Evolutionary conservation across 257 asterid species (phyloP).

Genomic region (Asclepias syriaca): DNA sequence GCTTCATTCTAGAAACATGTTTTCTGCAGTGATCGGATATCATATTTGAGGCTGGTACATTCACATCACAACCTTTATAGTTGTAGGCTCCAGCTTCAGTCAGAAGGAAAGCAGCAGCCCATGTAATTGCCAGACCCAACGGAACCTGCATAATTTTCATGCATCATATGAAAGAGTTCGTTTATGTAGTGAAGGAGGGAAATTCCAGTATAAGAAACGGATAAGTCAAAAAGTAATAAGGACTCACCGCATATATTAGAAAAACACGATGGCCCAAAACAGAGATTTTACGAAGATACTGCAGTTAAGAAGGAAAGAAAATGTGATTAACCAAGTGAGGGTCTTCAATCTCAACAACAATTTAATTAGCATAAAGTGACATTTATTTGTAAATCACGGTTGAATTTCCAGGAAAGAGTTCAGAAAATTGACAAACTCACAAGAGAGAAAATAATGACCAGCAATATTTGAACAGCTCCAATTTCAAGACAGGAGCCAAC

Average conservation of each 20-base stretch:
- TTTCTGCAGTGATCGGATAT: constrained; percentile 82
- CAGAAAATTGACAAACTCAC: constrained; percentile 43
- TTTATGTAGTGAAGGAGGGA: neutral
- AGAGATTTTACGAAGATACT: constrained; percentile 95
- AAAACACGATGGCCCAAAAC: constrained; percentile 91
- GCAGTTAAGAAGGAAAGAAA: constrained; percentile 31
- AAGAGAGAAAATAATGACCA: constrained; percentile 78
- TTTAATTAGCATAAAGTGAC: constrained; percentile 1
- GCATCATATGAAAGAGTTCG: neutral
- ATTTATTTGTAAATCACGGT: neutral
- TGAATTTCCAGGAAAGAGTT: neutral
- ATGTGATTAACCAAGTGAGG: neutral
- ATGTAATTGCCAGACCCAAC: constrained; percentile 72
- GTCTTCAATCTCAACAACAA: neutral
- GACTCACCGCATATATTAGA: constrained; percentile 76
- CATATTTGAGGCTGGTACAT: constrained; percentile 70
- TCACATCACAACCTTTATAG: constrained; percentile 85
- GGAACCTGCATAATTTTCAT: constrained; percentile 54
- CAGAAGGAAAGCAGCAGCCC: constrained; percentile 77
- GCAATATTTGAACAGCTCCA: constrained; percentile 76
- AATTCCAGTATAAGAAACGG: neutral
- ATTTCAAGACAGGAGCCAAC: constrained; percentile 93
- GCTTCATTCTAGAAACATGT: constrained; percentile 71
- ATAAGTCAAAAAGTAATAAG: neutral
- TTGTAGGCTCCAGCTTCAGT: constrained; percentile 76